Evolutionary conservation across 2,329 filamentous ascomycete genomes (phyloP), one percentile per base, ranked within the genome.

Genomic region (Setomelanomma holmii): DNA sequence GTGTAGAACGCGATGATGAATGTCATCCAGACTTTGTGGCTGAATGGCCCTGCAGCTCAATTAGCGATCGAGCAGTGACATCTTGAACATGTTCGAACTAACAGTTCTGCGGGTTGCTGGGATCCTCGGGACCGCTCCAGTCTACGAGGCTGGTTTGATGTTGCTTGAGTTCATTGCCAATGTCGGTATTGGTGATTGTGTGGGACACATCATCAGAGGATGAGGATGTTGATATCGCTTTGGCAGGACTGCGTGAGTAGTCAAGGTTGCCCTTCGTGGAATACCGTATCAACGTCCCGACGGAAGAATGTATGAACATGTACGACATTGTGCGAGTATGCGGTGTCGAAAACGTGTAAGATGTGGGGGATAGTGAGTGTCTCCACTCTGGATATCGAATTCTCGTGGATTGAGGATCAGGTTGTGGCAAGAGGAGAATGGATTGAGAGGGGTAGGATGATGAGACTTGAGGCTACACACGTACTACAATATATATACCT

Each of bases 1-100:
- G 85, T 87, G 71, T 86, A 86, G 6, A 83, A 50, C 54, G 80
- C 63, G 16, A 68, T 59, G n/a, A 68, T 51, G 6, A 65, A 60
- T 0, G 65, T 67, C 21, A 72, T 70, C 34, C 7, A 16, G 16
- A 36, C 16, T n/a, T 36, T 30, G 10, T 30, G 27, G 27, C 27
- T 30, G 27, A 30, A 30, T 3, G 27, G 27, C 27, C n/a, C n/a
- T n/a, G n/a, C n/a, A n/a, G n/a, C n/a, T n/a, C n/a, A n/a, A n/a
- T n/a, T n/a, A n/a, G n/a, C n/a, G n/a, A n/a, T n/a, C n/a, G n/a
- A n/a, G n/a, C n/a, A n/a, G n/a, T n/a, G n/a, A n/a, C n/a, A n/a
- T n/a, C n/a, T n/a, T n/a, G n/a, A n/a, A n/a, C n/a, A n/a, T n/a
- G n/a, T n/a, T n/a, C n/a, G n/a, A n/a, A n/a, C n/a, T n/a, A n/a